Evolutionary conservation across 164 flowering plant genomes (phyloP).

Genomic region (Chloranthus sessilifolius): DNA sequence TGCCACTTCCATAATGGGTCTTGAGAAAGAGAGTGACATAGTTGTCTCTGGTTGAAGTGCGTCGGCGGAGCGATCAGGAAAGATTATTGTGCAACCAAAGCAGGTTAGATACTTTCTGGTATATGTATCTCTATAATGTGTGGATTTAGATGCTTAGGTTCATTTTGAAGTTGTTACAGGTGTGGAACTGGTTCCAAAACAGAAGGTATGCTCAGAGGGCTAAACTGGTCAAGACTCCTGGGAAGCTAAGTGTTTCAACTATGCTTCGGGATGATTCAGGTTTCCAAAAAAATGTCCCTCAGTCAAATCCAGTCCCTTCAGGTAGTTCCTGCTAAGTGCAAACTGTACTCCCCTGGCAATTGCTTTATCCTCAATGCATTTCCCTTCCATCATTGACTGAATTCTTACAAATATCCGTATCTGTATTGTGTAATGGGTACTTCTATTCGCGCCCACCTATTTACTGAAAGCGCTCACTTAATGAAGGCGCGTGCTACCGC

Average conservation of each 20-base stretch:
- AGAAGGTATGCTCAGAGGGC: constrained; percentile 84
- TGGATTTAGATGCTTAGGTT: constrained; percentile 7
- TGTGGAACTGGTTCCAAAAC: constrained; percentile 99
- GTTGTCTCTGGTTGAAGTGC: constrained; percentile 35
- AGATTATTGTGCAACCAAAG: constrained; percentile 74
- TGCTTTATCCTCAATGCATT: not conserved
- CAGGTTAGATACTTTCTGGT: constrained; percentile 42
- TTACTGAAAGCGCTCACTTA: too few species aligned
- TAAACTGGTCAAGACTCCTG: constrained; percentile 55
- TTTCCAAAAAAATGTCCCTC: constrained; percentile 33
- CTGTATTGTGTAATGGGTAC: not conserved
- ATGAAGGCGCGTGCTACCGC: too few species aligned
- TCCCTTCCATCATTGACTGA: not conserved
- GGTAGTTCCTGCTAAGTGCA: constrained; percentile 27
- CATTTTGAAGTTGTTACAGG: constrained; percentile 31
- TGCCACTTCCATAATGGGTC: not conserved
- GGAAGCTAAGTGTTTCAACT: constrained; percentile 45
- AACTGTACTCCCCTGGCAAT: not conserved
- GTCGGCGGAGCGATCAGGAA: constrained; percentile 70
- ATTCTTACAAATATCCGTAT: not conserved
- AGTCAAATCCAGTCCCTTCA: constrained; percentile 31
- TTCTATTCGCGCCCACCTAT: too few species aligned
- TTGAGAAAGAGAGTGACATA: not conserved
- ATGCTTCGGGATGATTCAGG: constrained; percentile 52
- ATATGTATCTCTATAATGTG: not conserved